Evolutionary conservation across 1,139 yeast genomes (phyloP), one percentile per base, ranked within the genome.

Genomic region (Lipomyces yarrowii): DNA sequence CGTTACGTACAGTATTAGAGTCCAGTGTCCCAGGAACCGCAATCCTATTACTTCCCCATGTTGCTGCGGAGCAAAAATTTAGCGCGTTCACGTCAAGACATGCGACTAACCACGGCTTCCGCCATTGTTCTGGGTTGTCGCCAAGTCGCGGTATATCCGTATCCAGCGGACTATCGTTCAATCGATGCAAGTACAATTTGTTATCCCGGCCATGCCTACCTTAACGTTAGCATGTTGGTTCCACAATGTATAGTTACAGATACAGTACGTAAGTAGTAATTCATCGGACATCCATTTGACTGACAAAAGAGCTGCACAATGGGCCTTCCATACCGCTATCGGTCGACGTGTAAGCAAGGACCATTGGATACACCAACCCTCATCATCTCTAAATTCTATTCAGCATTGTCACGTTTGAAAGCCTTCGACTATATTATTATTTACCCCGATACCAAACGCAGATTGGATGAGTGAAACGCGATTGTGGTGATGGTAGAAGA

Each of bases 361-460:
- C 82, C 82, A 80, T 70, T 75, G 71, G n/a, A 76, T 69, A 21
- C 75, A 71, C 78, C 78, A 77, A 18, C 82, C 82, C 1, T 72
- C 73, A 54, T 80, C 82, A 65, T 80, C 82, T 11, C 81, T 79
- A 2, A 39, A 10, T 56, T 4, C 30, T 42, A 48, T 53, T 10
- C 37, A 37, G 54, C 33, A 30, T 23, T n/a, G 35, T 58, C 56
- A 15, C 15, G 13, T 13, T 33, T n/a, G 26, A 3, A 33, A 7
- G n/a, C 1, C 11, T 48, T 26, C 30, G 30, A 26, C 33, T 11
- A 21, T 15, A 6, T 6, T 5, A n/a, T 3, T 30, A 23, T 64
- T 26, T 39, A 65, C 68, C 69, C 68, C 3, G 69, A 65, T 8
- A 65, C 65, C 13, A 65, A 54, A 30, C 63, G 55, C 15, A 42